A percentile compares a stretch with the other conserved stretches of the same genome.
Evolutionary conservation across 2,329 filamentous ascomycete genomes (phyloP).

Genomic region (Chaetoscypha palmicola): DNA sequence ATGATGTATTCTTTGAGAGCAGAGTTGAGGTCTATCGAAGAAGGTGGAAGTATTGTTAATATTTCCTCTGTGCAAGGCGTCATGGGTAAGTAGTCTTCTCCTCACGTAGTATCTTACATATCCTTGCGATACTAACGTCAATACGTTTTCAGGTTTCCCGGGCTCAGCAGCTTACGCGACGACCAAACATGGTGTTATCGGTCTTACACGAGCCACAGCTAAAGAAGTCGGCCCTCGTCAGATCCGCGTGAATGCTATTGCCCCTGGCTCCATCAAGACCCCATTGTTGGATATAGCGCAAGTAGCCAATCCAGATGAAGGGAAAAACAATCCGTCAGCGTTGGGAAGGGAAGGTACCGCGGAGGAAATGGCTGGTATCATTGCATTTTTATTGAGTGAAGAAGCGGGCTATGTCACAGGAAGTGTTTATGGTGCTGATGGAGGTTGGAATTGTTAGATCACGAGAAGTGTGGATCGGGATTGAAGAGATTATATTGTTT

Average conservation of each 20-base stretch:
- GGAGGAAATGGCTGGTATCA: constrained; percentile 37
- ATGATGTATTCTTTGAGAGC: constrained; percentile 34
- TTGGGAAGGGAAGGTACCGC: constrained; percentile 39
- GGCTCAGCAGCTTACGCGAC: constrained; percentile 33
- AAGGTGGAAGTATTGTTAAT: constrained; percentile 34
- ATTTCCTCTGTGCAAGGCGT: constrained; percentile 43
- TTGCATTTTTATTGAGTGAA: constrained; percentile 40
- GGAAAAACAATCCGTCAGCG: constrained; percentile 33
- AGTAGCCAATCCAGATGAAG: constrained; percentile 15
- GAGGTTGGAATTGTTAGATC: constrained; percentile 26
- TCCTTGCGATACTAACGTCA: no score
- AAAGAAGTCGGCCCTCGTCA: constrained; percentile 33
- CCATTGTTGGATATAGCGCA: constrained; percentile 39
- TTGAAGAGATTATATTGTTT: no score
- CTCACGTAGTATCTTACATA: constrained; percentile 14
- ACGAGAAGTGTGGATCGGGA: no score
- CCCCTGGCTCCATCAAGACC: constrained; percentile 40
- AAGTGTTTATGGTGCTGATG: constrained; percentile 25
- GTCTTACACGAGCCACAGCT: constrained; percentile 34
- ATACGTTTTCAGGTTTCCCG: constrained; percentile 21
- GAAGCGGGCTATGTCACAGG: constrained; percentile 28
- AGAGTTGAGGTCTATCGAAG: constrained; percentile 35
- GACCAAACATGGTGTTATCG: constrained; percentile 36
- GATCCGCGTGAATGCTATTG: constrained; percentile 35
- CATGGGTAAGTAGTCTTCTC: constrained; percentile 31